Base-by-base conservation (phyloP, 2,329 filamentous ascomycete species). In the Raffaelea albimanens region DNA sequence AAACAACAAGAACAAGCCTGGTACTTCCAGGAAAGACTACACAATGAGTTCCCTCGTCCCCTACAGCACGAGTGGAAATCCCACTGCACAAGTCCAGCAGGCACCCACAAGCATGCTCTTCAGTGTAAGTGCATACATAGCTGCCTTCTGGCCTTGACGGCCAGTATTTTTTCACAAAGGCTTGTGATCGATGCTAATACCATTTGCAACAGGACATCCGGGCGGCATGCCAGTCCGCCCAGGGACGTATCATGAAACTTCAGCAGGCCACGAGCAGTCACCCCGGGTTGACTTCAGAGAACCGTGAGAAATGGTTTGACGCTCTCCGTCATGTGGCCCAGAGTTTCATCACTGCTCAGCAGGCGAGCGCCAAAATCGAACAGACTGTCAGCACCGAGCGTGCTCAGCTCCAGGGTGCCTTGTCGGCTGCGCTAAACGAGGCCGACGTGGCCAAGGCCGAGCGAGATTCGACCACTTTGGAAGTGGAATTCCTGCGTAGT, bases 221-320 rank as follows among this genome's bases (percentile, higher is more conserved):
- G 5, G 9, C 34, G 2, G 31, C 48, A 3, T 57, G 55, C 43
- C 50, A 51, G 29, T 44, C 47, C 4, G 55, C 54, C 1, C 53
- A 56, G 39, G 20, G 20, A 23, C 50, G 53, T 21, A 55, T 55
- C 45, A 55, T 57, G 50, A 43, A 50, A 7, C 49, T 57, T 2
- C 55, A 57, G 39, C 50, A 53, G 31, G 53, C 51, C 5, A 53
- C 49, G 9, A 49, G 52, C 22, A 49, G 38, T n/a, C 51, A 57
- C 21, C 50, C 48, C n/a, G 51, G 54, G 11, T 45, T 57, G 2
- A 51, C 48, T 1, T 38, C 48, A 1, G 13, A 42, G 1, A 44
- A 50, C 9, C 52, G 54, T 2, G 49, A 51, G 7, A 29, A 29
- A 0, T 54, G 49, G 51, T 56, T 49, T 14, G 40, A 48, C 2